Percentiles rank a stretch among this genome's conserved stretches.
These are phyloP conservation scores for Verruconis gallopava DNA, from an alignment of 2,329 filamentous ascomycete genomes.

Conservation along the genomic window DNA sequence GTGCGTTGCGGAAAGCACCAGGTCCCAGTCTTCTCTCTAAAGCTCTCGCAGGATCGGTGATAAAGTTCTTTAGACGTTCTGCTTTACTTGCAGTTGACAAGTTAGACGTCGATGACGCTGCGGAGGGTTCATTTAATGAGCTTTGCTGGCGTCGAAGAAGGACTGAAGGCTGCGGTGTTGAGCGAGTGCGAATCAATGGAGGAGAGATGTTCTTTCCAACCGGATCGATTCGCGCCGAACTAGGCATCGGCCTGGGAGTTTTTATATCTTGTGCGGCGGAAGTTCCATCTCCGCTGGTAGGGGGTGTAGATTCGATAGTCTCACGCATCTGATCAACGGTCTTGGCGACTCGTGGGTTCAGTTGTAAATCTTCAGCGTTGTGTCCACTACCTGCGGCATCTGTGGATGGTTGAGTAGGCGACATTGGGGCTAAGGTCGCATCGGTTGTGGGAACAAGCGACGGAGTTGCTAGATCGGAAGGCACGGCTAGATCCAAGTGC, in stretches of 20 bases:
- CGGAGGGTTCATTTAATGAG: background rate
- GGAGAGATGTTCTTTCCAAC: background rate
- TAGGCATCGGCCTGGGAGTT: conserved; percentile 6
- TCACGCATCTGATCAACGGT: conserved; percentile 9
- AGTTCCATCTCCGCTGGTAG: background rate
- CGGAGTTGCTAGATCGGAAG: conserved; percentile 7
- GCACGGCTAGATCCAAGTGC: conserved; percentile 45
- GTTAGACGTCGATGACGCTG: conserved; percentile 3
- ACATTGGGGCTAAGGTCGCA: background rate
- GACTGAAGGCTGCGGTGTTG: conserved; percentile 3
- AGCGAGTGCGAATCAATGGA: conserved; percentile 7
- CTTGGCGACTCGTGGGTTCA: conserved; percentile 6
- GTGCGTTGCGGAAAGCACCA: background rate
- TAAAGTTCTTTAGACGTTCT: conserved; percentile 5
- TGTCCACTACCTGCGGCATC: background rate
- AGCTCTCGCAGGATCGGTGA: conserved; percentile 6
- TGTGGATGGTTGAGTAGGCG: background rate
- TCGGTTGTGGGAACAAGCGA: background rate
- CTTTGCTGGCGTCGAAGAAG: background rate
- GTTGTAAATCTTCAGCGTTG: background rate
- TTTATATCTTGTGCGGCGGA: conserved; percentile 2
- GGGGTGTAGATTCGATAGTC: background rate
- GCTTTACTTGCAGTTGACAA: conserved; percentile 1
- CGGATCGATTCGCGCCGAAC: background rate
- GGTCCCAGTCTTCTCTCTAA: conserved; percentile 6